A percentile compares a stretch with the other conserved stretches of the same genome.
phyloP scores from a whole-genome alignment of 257 asterid species.

The Nicotiana tomentosiformis region DNA sequence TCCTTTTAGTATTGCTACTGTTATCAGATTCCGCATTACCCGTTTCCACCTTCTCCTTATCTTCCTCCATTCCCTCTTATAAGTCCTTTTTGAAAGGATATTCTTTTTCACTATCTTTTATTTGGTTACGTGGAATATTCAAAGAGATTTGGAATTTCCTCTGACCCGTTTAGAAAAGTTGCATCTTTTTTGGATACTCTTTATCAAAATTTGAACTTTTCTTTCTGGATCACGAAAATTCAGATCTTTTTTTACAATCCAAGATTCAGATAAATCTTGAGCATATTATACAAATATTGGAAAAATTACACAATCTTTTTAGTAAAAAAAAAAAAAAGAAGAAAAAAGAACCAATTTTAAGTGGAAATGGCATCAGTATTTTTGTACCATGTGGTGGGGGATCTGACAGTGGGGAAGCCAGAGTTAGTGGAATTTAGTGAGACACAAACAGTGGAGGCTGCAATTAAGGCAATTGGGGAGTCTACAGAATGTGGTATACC shows the following conservation, averaged over 20 bases:
- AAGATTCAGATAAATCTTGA: background rate
- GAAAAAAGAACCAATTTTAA: background rate
- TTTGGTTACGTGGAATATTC: background rate
- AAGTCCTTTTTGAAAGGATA: background rate
- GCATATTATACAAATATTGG: background rate
- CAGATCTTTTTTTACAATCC: background rate
- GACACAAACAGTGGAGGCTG: slow-evolving; percentile 80
- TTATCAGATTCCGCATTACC: slow-evolving; percentile 32
- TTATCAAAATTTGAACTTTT: background rate
- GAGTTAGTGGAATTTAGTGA: slow-evolving; percentile 80
- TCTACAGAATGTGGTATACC: slow-evolving; percentile 88
- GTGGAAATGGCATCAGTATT: slow-evolving; percentile 75
- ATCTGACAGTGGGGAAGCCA: slow-evolving; percentile 98
- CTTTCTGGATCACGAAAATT: background rate
- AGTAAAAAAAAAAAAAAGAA: background rate
- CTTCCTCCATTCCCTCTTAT: slow-evolving; percentile 50
- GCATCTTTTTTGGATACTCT: background rate
- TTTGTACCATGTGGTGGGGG: slow-evolving; percentile 93
- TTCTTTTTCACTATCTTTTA: background rate
- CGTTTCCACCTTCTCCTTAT: slow-evolving; percentile 42
- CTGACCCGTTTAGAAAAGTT: background rate
- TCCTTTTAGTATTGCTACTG: slow-evolving; percentile 3
- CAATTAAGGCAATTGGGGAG: slow-evolving; percentile 76
- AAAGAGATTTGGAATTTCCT: background rate
- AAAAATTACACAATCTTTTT: background rate